These are phyloP conservation scores for Lonicera japonica DNA, from an alignment of 129 eudicot species.

Conservation along the genomic window DNA sequence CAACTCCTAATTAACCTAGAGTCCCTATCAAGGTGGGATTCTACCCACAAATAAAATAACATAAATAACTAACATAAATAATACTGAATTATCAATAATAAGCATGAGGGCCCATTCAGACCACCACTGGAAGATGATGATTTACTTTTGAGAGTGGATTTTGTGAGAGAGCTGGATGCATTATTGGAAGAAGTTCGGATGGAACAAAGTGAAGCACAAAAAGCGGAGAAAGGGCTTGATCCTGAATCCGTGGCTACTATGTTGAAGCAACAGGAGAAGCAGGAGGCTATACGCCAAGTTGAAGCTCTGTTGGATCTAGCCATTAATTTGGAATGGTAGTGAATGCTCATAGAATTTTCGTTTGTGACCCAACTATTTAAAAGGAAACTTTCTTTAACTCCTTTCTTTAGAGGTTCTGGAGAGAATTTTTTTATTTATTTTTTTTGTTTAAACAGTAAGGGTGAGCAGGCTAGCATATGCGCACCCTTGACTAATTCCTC, in stretches of 20 bases:
- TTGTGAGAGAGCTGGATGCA: constrained; percentile 71
- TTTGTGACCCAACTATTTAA: too few relatives aligned
- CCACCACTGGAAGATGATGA: constrained; percentile 59
- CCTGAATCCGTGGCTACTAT: constrained; percentile 79
- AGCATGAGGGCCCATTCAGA: constrained; percentile 90
- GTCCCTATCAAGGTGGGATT: too few relatives aligned
- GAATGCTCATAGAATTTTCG: not conserved
- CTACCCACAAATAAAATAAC: too few relatives aligned
- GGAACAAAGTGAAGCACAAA: constrained; percentile 24
- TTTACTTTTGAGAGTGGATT: constrained; percentile 79
- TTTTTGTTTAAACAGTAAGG: too few relatives aligned
- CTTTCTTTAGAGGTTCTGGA: too few relatives aligned
- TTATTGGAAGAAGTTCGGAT: constrained; percentile 72
- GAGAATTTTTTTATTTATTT: too few relatives aligned
- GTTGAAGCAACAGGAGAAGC: constrained; percentile 85
- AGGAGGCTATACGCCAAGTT: constrained; percentile 64
- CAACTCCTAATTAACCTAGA: too few relatives aligned
- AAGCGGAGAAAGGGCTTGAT: constrained; percentile 41
- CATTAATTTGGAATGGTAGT: constrained; percentile 67
- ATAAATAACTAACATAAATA: too few relatives aligned
- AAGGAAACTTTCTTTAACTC: too few relatives aligned
- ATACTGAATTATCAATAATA: too few relatives aligned
- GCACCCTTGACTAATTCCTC: too few relatives aligned
- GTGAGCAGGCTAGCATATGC: too few relatives aligned
- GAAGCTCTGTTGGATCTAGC: constrained; percentile 76